These are phyloP conservation scores for Linnemannia elongata DNA, from an alignment of 192 early-diverging fungal genomes.

Conservation along the genomic window DNA sequence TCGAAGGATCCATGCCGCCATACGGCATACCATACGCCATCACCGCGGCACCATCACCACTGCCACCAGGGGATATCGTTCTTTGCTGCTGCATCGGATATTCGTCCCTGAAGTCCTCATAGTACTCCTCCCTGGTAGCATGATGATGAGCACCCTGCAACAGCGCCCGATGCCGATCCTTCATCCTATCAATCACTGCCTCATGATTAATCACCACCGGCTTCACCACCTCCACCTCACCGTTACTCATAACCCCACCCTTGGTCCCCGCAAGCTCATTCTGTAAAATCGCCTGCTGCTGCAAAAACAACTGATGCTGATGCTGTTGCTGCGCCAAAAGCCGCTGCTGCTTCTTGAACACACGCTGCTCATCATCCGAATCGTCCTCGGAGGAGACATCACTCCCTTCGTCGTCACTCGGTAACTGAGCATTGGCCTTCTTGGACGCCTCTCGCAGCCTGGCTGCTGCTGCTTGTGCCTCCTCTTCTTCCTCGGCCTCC, in stretches of 20 bases:
- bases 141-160: slow-evolving; percentile 15
- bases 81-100: slow-evolving; percentile 16
- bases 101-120: slow-evolving; percentile 41
- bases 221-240: not conserved
- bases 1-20: slow-evolving; percentile 11
- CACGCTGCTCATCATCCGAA: slow-evolving; percentile 17
- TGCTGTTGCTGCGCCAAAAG: slow-evolving; percentile 19
- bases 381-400: slow-evolving; percentile 21
- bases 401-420: slow-evolving; percentile 46
- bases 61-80: not conserved
- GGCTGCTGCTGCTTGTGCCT: not conserved
- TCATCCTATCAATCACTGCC: slow-evolving; percentile 44
- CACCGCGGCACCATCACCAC: not conserved
- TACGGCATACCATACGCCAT: slow-evolving; percentile 25
- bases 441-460: slow-evolving; percentile 31
- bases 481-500: slow-evolving; percentile 21
- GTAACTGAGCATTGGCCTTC: slow-evolving; percentile 40
- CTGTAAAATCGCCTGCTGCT: not conserved
- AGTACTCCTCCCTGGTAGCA: slow-evolving; percentile 39
- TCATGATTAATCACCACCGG: slow-evolving; percentile 15
- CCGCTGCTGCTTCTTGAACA: slow-evolving; percentile 13
- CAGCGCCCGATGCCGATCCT: slow-evolving; percentile 38
- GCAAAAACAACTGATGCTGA: slow-evolving; percentile 9
- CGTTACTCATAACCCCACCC: not conserved
- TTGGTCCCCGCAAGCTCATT: not conserved